These are phyloP conservation scores for Fusarium veterinarium DNA, from an alignment of 2,329 filamentous ascomycete genomes.

Conservation along the genomic window DNA sequence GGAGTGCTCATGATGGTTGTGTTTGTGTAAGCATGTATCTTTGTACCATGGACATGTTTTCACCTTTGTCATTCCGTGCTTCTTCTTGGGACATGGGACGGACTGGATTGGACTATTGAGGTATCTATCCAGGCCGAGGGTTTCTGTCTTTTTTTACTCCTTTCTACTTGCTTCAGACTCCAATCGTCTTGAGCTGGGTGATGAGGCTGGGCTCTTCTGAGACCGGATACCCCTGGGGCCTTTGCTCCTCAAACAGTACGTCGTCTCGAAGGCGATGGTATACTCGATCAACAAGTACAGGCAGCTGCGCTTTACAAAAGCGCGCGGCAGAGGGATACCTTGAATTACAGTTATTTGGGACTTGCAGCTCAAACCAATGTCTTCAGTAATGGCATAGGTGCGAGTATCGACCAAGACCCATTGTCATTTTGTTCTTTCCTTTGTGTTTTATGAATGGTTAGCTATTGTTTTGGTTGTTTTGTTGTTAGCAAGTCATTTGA, in stretches of 20 bases:
- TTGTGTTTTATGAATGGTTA: constrained; percentile 2
- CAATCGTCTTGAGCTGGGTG: constrained; percentile 1
- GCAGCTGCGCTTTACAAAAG: not conserved
- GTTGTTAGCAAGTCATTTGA: constrained; percentile 17
- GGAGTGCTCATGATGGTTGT: constrained; percentile 15
- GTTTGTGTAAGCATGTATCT: constrained; percentile 32
- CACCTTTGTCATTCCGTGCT: constrained; percentile 9
- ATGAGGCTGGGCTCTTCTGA: constrained; percentile 13
- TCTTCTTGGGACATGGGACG: constrained; percentile 6
- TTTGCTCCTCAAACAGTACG: constrained; percentile 28
- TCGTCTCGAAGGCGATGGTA: constrained; percentile 17
- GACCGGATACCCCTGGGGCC: constrained; percentile 17
- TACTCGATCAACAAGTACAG: constrained; percentile 1
- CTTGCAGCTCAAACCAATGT: not conserved
- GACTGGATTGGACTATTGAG: constrained; percentile 20
- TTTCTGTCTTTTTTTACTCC: constrained; percentile 15
- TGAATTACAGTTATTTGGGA: not conserved
- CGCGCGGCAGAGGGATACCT: not conserved
- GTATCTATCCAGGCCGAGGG: constrained; percentile 17
- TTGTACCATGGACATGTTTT: constrained; percentile 17
- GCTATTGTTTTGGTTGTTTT: constrained; percentile 1
- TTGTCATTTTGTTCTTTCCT: constrained; percentile 2
- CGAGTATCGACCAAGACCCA: not conserved
- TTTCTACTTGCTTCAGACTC: constrained; percentile 15
- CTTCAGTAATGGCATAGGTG: not conserved